These are phyloP conservation scores for Hygrocybe punicea DNA, from an alignment of 768 basidiomycete species.

Conservation along the genomic window DNA sequence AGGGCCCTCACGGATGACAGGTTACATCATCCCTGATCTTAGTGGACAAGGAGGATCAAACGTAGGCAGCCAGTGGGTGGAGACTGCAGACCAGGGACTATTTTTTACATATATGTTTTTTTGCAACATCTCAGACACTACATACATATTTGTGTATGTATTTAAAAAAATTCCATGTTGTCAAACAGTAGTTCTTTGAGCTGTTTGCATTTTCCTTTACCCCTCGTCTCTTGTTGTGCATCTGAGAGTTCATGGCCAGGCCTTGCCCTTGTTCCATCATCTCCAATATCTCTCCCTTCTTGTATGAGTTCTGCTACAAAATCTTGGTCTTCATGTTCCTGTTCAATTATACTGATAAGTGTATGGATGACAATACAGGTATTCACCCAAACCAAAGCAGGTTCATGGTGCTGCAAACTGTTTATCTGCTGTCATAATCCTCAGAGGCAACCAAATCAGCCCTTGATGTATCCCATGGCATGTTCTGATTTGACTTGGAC, in stretches of 20 bases:
- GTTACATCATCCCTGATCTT: not conserved
- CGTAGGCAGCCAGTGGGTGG: no score
- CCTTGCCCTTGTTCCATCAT: not conserved
- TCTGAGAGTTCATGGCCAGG: not conserved
- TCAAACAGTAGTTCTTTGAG: not conserved
- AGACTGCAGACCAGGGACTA: no score
- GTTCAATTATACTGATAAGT: conserved; percentile 4
- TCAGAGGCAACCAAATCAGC: conserved; percentile 23
- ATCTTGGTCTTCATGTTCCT: conserved; percentile 3
- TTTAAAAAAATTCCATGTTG: not conserved
- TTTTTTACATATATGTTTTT: not conserved
- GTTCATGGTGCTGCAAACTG: conserved; percentile 15
- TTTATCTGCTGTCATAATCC: conserved; percentile 26
- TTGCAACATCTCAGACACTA: not conserved
- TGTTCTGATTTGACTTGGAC: conserved; percentile 30
- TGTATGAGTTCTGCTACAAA: not conserved
- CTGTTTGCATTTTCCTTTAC: not conserved
- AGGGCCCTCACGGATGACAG: no score
- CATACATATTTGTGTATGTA: not conserved
- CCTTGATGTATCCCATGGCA: conserved; percentile 28
- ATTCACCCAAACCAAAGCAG: conserved; percentile 18
- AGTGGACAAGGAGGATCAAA: no score
- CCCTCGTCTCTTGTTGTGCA: not conserved
- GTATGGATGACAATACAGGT: conserved; percentile 25
- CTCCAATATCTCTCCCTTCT: not conserved